Evolutionary conservation across 2,329 filamentous ascomycete species (phyloP).

Genomic region (Alternaria sp.): DNA sequence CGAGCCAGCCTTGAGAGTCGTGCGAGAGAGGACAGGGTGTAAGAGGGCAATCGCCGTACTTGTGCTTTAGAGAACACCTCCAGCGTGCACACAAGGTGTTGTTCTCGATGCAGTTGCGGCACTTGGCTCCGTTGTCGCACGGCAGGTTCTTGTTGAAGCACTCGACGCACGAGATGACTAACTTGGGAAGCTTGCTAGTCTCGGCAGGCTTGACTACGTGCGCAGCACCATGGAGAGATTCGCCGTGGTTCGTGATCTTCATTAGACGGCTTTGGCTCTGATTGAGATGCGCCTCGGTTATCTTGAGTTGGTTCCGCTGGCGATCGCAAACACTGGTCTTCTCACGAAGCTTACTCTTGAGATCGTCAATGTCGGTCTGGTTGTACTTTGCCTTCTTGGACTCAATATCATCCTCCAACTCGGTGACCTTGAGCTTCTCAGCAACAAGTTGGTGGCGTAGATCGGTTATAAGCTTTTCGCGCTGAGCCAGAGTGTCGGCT

Average conservation of each 20-base stretch:
- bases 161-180: constrained; percentile 39
- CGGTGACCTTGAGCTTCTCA: constrained; percentile 17
- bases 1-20: constrained; percentile 30
- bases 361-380: constrained; percentile 11
- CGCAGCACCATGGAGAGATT: constrained; percentile 35
- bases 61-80: constrained; percentile 41
- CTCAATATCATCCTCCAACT: constrained; percentile 28
- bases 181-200: background rate
- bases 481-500: constrained; percentile 17
- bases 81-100: constrained; percentile 36
- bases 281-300: constrained; percentile 14
- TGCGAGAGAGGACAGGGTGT: constrained; percentile 37
- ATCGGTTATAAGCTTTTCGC: constrained; percentile 22
- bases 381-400: constrained; percentile 15
- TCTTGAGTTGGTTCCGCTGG: constrained; percentile 29
- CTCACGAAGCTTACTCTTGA: constrained; percentile 27
- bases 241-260: constrained; percentile 22
- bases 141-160: constrained; percentile 38
- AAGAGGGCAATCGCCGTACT: constrained; percentile 33
- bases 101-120: constrained; percentile 35
- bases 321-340: constrained; percentile 33
- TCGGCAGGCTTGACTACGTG: constrained; percentile 40
- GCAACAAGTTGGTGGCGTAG: constrained; percentile 22
- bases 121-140: constrained; percentile 37
- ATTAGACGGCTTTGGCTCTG: constrained; percentile 16